These are phyloP conservation scores for Septoria petroselini DNA, from an alignment of 2,329 filamentous ascomycete species.

Conservation along the genomic window DNA sequence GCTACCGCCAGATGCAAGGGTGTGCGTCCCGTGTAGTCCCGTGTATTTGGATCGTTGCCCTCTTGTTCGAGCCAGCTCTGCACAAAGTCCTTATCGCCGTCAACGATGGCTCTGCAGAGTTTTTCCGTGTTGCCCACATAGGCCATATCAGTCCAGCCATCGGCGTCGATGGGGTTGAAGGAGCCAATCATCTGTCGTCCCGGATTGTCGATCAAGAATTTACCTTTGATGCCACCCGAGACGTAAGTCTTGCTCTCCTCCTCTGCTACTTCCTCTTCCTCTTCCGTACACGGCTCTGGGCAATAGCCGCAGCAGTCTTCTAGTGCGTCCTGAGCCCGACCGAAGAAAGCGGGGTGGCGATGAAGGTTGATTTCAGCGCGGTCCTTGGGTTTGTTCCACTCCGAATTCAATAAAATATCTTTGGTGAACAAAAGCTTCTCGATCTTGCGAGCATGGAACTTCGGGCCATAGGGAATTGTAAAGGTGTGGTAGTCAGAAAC, in stretches of 20 bases:
- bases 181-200: constrained; percentile 69
- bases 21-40: constrained; percentile 75
- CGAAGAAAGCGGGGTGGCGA: constrained; percentile 82
- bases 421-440: constrained; percentile 79
- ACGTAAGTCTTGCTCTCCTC: constrained; percentile 74
- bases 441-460: constrained; percentile 62
- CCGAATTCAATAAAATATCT: constrained; percentile 77
- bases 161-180: constrained; percentile 76
- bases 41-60: constrained; percentile 65
- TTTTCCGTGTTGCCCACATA: constrained; percentile 76
- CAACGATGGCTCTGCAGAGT: constrained; percentile 77
- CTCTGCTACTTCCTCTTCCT: constrained; percentile 68
- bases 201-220: constrained; percentile 76
- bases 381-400: constrained; percentile 77
- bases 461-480: constrained; percentile 63
- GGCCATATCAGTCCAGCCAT: constrained; percentile 89
- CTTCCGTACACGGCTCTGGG: constrained; percentile 63
- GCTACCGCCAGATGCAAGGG: constrained; percentile 74
- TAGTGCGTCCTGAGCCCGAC: constrained; percentile 69
- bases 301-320: constrained; percentile 80
- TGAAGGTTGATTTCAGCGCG: constrained; percentile 70
- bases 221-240: constrained; percentile 59
- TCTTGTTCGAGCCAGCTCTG: constrained; percentile 67
- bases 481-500: constrained; percentile 70
- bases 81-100: constrained; percentile 67